These are phyloP conservation scores for Neurospora hispaniola DNA, from an alignment of 495 filamentous ascomycete species.

Conservation along the genomic window DNA sequence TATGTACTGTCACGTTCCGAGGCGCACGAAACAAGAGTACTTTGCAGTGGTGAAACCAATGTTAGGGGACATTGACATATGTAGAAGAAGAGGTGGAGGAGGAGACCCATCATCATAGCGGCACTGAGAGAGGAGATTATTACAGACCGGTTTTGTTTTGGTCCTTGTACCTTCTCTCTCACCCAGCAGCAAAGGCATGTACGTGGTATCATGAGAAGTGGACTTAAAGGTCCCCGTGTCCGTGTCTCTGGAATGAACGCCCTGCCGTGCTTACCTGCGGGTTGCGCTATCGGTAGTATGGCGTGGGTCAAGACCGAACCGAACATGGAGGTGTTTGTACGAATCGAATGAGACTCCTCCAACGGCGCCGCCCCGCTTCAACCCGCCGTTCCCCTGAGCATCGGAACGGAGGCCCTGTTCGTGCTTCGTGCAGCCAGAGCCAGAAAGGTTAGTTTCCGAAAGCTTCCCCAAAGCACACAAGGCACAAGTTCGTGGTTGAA, in stretches of 20 bases:
- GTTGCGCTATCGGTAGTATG: not conserved
- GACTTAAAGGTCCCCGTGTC: not conserved
- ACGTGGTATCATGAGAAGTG: too few relatives aligned
- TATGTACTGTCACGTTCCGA: constrained; percentile 11
- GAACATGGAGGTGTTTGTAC: not conserved
- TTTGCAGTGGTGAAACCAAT: constrained; percentile 14
- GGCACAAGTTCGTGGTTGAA: not conserved
- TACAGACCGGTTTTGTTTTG: too few relatives aligned
- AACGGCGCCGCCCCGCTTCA: not conserved
- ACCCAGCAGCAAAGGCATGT: not conserved
- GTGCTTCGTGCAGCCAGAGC: not conserved
- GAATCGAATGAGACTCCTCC: not conserved
- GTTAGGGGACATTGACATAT: constrained; percentile 1
- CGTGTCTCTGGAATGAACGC: not conserved
- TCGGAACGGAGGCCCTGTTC: not conserved
- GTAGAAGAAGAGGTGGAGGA: not conserved
- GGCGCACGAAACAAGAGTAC: constrained; percentile 16
- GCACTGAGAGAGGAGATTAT: not conserved
- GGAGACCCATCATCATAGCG: not conserved
- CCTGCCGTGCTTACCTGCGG: not conserved
- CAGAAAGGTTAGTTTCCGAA: not conserved
- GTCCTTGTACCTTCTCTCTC: not conserved
- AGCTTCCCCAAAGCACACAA: not conserved
- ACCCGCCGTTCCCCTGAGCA: not conserved
- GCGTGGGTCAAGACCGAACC: not conserved